Evolutionary conservation across 2,329 filamentous ascomycete genomes (phyloP).

Genomic region (Colletotrichum zoysiae): DNA sequence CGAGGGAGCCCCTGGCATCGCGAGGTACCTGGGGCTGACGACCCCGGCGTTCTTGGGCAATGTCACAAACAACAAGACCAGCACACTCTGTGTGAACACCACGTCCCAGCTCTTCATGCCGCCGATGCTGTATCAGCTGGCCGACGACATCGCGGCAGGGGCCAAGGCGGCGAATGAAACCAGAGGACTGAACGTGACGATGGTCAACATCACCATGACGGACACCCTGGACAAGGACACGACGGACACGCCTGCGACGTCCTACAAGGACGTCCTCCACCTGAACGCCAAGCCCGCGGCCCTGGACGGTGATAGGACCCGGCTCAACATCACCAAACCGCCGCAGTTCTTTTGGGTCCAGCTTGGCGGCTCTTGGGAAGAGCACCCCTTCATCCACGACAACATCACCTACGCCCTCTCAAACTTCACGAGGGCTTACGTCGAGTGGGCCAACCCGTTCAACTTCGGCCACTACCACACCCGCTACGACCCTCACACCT

Average conservation of each 20-base stretch:
- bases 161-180: slow-evolving; percentile 14
- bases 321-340: slow-evolving; percentile 54
- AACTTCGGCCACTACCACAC: slow-evolving; percentile 55
- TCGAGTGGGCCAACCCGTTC: slow-evolving; percentile 58
- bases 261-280: slow-evolving; percentile 8
- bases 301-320: slow-evolving; percentile 43
- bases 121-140: slow-evolving; percentile 48
- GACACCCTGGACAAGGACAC: slow-evolving; percentile 10
- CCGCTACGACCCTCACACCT: slow-evolving; percentile 57
- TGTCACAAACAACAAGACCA: slow-evolving; percentile 46
- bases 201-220: slow-evolving; percentile 10
- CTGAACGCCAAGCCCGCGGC: slow-evolving; percentile 10
- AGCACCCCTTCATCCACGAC: slow-evolving; percentile 55
- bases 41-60: slow-evolving; percentile 49
- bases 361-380: slow-evolving; percentile 57
- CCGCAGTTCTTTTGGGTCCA: slow-evolving; percentile 51
- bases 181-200: not conserved
- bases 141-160: slow-evolving; percentile 41
- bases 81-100: slow-evolving; percentile 51
- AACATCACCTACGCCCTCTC: slow-evolving; percentile 54
- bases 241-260: slow-evolving; percentile 1
- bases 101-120: slow-evolving; percentile 49
- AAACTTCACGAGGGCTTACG: slow-evolving; percentile 54
- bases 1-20: slow-evolving; percentile 47
- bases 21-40: slow-evolving; percentile 48